phyloP scores from a whole-genome alignment of 2,329 filamentous ascomycete genomes.

The Eutypella sp. region DNA sequence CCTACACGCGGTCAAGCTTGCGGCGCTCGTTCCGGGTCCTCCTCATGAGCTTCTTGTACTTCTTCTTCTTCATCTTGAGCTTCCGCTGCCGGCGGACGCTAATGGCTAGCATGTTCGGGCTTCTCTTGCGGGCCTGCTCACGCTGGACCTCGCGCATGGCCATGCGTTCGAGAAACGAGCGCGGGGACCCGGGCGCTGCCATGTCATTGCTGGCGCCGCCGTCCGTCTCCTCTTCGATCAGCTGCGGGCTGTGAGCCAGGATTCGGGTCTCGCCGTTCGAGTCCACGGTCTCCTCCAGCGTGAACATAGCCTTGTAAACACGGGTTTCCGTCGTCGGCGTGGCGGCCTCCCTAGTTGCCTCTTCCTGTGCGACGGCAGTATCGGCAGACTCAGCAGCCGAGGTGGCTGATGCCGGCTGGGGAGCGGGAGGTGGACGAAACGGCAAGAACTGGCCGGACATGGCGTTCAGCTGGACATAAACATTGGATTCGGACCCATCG shows the following conservation, averaged over 20 bases:
- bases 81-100: slow-evolving; percentile 90
- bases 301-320: slow-evolving; percentile 60
- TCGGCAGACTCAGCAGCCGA: slow-evolving; percentile 30
- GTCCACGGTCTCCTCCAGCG: slow-evolving; percentile 62
- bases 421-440: slow-evolving; percentile 80
- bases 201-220: neutral
- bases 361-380: slow-evolving; percentile 29
- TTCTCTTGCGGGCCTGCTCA: slow-evolving; percentile 47
- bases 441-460: slow-evolving; percentile 69
- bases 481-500: slow-evolving; percentile 51
- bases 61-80: slow-evolving; percentile 99
- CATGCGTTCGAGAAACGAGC: slow-evolving; percentile 67
- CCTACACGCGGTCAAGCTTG: slow-evolving; percentile 67
- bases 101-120: slow-evolving; percentile 66
- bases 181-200: slow-evolving; percentile 19
- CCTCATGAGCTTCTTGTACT: slow-evolving; percentile 99
- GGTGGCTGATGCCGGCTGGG: slow-evolving; percentile 50
- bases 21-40: slow-evolving; percentile 81
- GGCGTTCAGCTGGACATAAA: slow-evolving; percentile 63
- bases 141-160: slow-evolving; percentile 58
- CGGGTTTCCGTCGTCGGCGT: slow-evolving; percentile 42
- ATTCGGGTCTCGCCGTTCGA: slow-evolving; percentile 56
- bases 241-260: slow-evolving; percentile 54
- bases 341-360: slow-evolving; percentile 12
- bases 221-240: slow-evolving; percentile 41